Base-by-base conservation (phyloP, 768 basidiomycete genomes). In the Tremella fuciformis region DNA sequence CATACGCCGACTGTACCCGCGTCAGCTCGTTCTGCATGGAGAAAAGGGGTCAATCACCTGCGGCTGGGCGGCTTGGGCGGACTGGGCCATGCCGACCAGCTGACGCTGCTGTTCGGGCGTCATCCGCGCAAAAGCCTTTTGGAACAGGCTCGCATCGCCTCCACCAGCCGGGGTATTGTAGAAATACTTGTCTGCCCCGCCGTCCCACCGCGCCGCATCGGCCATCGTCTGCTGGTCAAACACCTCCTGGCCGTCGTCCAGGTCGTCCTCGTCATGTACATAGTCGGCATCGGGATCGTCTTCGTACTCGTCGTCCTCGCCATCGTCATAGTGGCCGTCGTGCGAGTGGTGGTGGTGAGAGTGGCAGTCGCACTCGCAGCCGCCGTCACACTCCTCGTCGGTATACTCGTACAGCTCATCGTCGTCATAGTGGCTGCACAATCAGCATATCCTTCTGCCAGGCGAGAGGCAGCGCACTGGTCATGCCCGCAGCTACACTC, bases 291-390 rank as follows among this genome's bases (percentile, higher is more conserved):
- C 18, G 44, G 57, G 41, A 7, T 56, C 38, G 18, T 22, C 38
- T 15, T 40, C 26, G 25, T 58, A 48, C 21, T 22, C 49, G 22
- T 52, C 37, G 22, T 40, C 57, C 47, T 63, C 29, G 24, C 18
- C 55, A 49, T 62, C 58, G 19, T 50, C 42, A 40, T 64, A 59
- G 26, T 55, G 39, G 44, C 52, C 52, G 24, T 26, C 16, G 47
- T 66, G 58, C 1, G 24, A 34, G 26, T 66, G 58, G 38, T 68
- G 61, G 4, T 51, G 29, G 38, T 63, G 53, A 46, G 57, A 25
- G 40, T 63, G 57, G 50, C 61, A 63, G 38, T 58, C 42, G 44
- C 62, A 63, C 18, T 64, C 65, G 57, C 65, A 69, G 38, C 66
- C 59, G n/a, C 50, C 47, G 16, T 65, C 63, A 48, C 57, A 65